These are phyloP conservation scores for Candida railenensis DNA, from an alignment of 805 yeast genomes.

Conservation along the genomic window DNA sequence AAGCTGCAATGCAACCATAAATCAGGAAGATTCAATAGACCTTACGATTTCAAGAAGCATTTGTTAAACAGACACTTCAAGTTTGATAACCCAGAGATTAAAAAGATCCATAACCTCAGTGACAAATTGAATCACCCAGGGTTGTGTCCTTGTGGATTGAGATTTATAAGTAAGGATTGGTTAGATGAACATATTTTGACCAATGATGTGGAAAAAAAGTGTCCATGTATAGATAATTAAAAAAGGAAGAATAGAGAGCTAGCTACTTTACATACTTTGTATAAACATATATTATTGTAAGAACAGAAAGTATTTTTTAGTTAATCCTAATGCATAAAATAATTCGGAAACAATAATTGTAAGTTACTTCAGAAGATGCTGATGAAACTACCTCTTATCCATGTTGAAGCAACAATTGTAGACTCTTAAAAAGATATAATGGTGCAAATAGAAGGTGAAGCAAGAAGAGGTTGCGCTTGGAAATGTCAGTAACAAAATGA, in stretches of 20 bases:
- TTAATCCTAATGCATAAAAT: neutral
- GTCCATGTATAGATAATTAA: conserved; percentile 15
- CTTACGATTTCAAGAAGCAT: conserved; percentile 68
- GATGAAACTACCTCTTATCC: too few species aligned
- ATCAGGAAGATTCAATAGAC: conserved; percentile 63
- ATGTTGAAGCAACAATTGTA: too few species aligned
- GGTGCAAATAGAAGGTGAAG: too few species aligned
- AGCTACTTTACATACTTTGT: neutral
- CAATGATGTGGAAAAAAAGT: conserved; percentile 15
- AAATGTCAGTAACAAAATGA: too few species aligned
- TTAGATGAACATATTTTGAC: conserved; percentile 35
- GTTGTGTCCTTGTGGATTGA: conserved; percentile 43
- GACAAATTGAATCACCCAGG: conserved; percentile 55
- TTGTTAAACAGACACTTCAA: conserved; percentile 57
- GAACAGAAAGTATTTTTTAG: neutral
- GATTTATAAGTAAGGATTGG: conserved; percentile 36
- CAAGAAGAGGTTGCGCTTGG: too few species aligned
- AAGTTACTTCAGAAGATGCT: too few species aligned
- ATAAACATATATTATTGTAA: neutral
- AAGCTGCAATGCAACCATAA: conserved; percentile 54
- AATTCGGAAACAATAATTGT: too few species aligned
- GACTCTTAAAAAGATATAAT: too few species aligned
- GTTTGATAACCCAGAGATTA: conserved; percentile 48
- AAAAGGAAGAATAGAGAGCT: too few species aligned
- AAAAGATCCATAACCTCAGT: conserved; percentile 47